Base-by-base conservation (phyloP, 208 protist species). In the Kentomonas sorsogonicus region DNA sequence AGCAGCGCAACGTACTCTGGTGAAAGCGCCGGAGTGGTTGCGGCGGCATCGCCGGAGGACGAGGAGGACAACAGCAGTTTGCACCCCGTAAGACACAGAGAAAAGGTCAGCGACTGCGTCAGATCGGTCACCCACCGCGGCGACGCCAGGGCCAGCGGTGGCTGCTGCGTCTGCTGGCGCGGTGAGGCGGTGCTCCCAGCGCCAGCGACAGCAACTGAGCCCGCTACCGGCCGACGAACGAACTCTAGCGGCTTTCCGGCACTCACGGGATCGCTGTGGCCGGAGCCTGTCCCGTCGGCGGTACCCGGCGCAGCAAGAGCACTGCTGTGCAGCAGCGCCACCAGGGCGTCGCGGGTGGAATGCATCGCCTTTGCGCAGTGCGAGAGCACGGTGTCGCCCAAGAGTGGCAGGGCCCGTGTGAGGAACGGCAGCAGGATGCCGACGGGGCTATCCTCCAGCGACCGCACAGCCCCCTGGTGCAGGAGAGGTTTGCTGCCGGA, bases 391-490 rank as follows among this genome's bases (percentile, higher is more conserved):
- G 54, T 65, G 20, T 77, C 79, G 20, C 85, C 81, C 39, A 95
- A 53, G 20, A 85, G 66, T n/a, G 85, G 81, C 56, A 95, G 67
- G 0, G 83, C 83, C 3, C 87, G 67, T 25, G 79, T 77, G 22
- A 95, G 83, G 13, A 83, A 95, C 0, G 85, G 80, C 18, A 95
- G 72, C 34, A 95, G 66, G 9, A 76, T 51, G 36, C 83, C 83
- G 39, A 95, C 79, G 25, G 66, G 69, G 52, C 82, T 89, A 40
- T 60, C 31, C 41, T 88, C 69, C 50, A 95, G 68, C 39, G 76
- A 87, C 45, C 55, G 55, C 15, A 75, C 52, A 22, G 88, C 66
- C 18, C 31, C 26, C n/a, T 48, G 2, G 39, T 73, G 69, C 23
- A 57, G n/a, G 16, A 73, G 50, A 10, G 67, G 66, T 26, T 77